Evolutionary conservation across 1,139 yeast genomes (phyloP).

Genomic region (Protomyces macrosporus): DNA sequence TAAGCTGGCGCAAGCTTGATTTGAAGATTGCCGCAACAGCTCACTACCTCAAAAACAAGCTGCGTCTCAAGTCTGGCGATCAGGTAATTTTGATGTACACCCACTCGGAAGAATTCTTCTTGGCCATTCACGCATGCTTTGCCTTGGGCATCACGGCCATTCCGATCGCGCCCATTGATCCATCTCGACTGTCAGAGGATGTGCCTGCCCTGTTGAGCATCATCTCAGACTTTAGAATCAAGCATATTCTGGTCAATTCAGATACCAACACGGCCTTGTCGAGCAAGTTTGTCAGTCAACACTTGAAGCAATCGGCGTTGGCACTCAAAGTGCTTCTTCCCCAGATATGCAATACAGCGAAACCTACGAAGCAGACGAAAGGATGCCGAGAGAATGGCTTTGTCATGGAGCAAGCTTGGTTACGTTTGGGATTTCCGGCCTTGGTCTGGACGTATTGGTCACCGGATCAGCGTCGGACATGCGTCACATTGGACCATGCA

Average conservation of each 20-base stretch:
- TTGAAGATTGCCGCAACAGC: conserved; percentile 69
- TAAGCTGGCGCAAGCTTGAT: conserved; percentile 85
- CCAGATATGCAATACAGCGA: conserved; percentile 61
- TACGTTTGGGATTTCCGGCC: conserved; percentile 42
- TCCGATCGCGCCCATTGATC: conserved; percentile 72
- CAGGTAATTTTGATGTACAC: conserved; percentile 77
- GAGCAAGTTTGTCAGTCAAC: conserved; percentile 60
- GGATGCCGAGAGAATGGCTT: conserved; percentile 46
- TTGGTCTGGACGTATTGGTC: conserved; percentile 65
- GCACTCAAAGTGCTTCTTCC: conserved; percentile 46
- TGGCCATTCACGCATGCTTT: conserved; percentile 82
- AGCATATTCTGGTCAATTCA: conserved; percentile 67
- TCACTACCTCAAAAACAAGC: conserved; percentile 49
- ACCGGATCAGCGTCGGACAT: conserved; percentile 65
- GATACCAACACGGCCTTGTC: conserved; percentile 66
- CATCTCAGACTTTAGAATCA: conserved; percentile 63
- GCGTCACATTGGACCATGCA: conserved; percentile 59
- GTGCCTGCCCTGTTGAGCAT: conserved; percentile 62
- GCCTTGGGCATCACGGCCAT: conserved; percentile 73
- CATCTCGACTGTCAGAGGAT: conserved; percentile 68
- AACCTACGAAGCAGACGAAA: conserved; percentile 53
- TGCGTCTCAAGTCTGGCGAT: conserved; percentile 58
- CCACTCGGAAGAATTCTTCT: conserved; percentile 77
- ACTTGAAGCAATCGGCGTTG: conserved; percentile 53
- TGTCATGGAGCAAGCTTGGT: conserved; percentile 36